Evolutionary conservation across 2,329 filamentous ascomycete genomes (phyloP).

Genomic region (Truncatella angustata): DNA sequence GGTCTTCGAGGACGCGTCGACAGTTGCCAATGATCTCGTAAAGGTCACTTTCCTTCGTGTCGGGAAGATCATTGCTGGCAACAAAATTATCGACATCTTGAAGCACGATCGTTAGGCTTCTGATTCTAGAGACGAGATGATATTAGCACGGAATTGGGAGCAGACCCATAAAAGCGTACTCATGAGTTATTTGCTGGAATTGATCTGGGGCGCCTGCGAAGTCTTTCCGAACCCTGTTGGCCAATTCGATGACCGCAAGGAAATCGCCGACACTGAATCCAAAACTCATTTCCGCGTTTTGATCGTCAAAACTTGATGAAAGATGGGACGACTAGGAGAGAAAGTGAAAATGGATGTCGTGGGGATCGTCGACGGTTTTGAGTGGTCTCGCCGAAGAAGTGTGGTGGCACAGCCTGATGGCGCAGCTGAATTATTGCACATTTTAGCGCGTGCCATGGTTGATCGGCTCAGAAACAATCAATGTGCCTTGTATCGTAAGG

Average conservation of each 20-base stretch:
- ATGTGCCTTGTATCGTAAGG: neutral
- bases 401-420: neutral
- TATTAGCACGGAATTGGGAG: no score
- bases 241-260: constrained; percentile 25
- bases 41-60: constrained; percentile 18
- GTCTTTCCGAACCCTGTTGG: constrained; percentile 22
- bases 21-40: constrained; percentile 15
- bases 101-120: neutral
- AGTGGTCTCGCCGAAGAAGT: neutral
- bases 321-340: neutral
- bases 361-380: neutral
- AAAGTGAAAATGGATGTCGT: neutral
- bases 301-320: neutral
- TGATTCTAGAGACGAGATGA: constrained; percentile 16
- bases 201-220: constrained; percentile 25
- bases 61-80: constrained; percentile 14
- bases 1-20: constrained; percentile 12
- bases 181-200: constrained; percentile 21
- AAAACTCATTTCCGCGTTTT: constrained; percentile 15
- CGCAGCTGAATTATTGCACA: neutral
- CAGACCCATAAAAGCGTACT: no score
- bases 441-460: neutral
- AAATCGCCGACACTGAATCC: constrained; percentile 25
- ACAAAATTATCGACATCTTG: constrained; percentile 8
- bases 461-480: neutral